Percentiles rank a stretch among this genome's conserved stretches.
Conservation (phyloP, 1,284 basidiomycete genomes). For the Ustilago hordei region DNA sequence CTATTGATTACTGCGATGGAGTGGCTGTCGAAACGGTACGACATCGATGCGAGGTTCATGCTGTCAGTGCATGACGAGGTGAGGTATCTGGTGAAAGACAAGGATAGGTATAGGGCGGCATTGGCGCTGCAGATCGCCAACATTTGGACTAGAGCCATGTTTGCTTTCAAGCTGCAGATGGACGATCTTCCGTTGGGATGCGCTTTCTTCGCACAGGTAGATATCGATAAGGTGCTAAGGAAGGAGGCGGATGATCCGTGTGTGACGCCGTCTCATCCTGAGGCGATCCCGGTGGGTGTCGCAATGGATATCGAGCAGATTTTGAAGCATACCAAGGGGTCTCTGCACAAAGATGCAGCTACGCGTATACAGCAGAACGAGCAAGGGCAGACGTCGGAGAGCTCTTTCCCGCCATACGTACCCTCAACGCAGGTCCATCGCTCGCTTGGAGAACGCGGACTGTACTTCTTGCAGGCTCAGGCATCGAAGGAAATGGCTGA, state of each 20-base stretch:
- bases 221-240: slow-evolving; percentile 88
- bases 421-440: slow-evolving; percentile 60
- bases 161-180: slow-evolving; percentile 93
- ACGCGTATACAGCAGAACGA: not conserved
- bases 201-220: slow-evolving; percentile 97
- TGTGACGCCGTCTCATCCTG: slow-evolving; percentile 90
- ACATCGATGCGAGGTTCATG: slow-evolving; percentile 90
- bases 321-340: slow-evolving; percentile 72
- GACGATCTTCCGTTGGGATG: slow-evolving; percentile 88
- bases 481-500: slow-evolving; percentile 64
- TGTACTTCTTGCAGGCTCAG: slow-evolving; percentile 66
- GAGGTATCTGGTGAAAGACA: slow-evolving; percentile 88
- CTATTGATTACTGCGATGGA: slow-evolving; percentile 96
- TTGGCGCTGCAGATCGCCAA: slow-evolving; percentile 97
- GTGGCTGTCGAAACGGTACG: slow-evolving; percentile 82
- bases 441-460: slow-evolving; percentile 59
- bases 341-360: slow-evolving; percentile 45
- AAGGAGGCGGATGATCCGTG: slow-evolving; percentile 98
- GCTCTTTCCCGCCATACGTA: slow-evolving; percentile 47
- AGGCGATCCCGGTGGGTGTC: slow-evolving; percentile 84
- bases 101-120: slow-evolving; percentile 87
- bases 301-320: slow-evolving; percentile 80
- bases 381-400: not conserved
- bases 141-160: slow-evolving; percentile 91
- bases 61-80: slow-evolving; percentile 98